phyloP scores from a whole-genome alignment of 2,329 filamentous ascomycete genomes.

The Aureobasidium sp. region DNA sequence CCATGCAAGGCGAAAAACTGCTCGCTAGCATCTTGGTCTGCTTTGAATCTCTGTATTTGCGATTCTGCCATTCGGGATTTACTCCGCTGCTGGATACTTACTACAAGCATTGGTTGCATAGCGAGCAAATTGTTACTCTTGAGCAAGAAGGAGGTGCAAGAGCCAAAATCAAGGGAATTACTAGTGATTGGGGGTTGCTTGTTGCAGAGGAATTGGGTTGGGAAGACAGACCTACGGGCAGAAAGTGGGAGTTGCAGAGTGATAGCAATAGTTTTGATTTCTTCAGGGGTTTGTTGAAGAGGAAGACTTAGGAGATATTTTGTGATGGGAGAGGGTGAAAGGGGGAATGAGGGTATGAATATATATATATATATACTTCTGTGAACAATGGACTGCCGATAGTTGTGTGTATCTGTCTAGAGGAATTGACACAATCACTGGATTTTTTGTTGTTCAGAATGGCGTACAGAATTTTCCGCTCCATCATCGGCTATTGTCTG shows the following conservation, averaged over 20 bases:
- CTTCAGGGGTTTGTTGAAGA: constrained; percentile 76
- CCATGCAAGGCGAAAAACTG: constrained; percentile 68
- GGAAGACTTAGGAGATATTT: constrained; percentile 45
- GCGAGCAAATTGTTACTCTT: constrained; percentile 57
- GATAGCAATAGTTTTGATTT: constrained; percentile 99
- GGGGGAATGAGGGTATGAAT: neutral
- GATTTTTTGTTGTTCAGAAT: no score
- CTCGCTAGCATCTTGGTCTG: constrained; percentile 71
- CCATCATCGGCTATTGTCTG: no score
- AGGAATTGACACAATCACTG: no score
- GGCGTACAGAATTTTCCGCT: no score
- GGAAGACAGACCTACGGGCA: constrained; percentile 66
- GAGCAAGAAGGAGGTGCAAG: constrained; percentile 69
- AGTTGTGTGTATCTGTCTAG: no score
- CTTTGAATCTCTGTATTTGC: constrained; percentile 68
- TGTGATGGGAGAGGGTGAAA: neutral
- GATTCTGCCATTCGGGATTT: constrained; percentile 71
- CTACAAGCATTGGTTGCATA: constrained; percentile 80
- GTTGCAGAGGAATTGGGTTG: constrained; percentile 73
- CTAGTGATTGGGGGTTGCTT: constrained; percentile 81
- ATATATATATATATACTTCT: neutral
- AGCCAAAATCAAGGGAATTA: constrained; percentile 78
- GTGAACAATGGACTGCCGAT: no score
- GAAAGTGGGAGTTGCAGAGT: constrained; percentile 76
- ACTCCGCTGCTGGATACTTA: constrained; percentile 68